Percentiles rank a stretch among this genome's conserved stretches.
Conservation (phyloP, 108 stramenopile genomes). For the Licmophora abbreviata region DNA sequence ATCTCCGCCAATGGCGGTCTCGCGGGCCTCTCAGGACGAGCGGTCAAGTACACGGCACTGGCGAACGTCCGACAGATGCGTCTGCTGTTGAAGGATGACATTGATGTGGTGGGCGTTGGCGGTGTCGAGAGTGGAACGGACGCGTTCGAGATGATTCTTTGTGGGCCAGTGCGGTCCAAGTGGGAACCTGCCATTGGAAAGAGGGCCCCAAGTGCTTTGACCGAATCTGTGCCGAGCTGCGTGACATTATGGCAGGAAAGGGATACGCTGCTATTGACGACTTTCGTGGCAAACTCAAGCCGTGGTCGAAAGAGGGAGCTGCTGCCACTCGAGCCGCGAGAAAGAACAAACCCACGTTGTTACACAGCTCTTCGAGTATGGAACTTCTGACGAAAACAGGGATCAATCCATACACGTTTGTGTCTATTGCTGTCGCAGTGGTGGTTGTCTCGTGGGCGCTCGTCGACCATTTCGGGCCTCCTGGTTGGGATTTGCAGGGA, state of each 20-base stretch:
- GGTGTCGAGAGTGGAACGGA: conserved; percentile 70
- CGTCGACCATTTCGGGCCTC: too few relatives aligned
- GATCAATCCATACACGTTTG: too few relatives aligned
- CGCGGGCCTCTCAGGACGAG: conserved; percentile 79
- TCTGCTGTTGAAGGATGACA: conserved; percentile 49
- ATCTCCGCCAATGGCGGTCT: conserved; percentile 77
- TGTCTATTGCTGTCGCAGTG: too few relatives aligned
- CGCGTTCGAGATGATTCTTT: conserved; percentile 76
- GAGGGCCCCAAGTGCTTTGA: conserved; percentile 90
- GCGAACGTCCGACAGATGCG: conserved; percentile 81
- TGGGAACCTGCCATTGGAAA: conserved; percentile 89
- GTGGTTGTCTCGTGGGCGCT: too few relatives aligned
- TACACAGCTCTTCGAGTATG: too few relatives aligned
- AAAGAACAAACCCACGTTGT: conserved; percentile 20
- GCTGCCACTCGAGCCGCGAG: conserved; percentile 42
- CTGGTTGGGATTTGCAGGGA: too few relatives aligned
- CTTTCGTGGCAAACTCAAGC: conserved; percentile 72
- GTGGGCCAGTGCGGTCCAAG: conserved; percentile 87
- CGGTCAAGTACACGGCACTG: conserved; percentile 82
- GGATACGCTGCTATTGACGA: conserved; percentile 63
- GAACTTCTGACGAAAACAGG: not conserved
- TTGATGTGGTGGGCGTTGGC: conserved; percentile 89
- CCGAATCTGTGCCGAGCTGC: conserved; percentile 69
- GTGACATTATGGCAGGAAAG: conserved; percentile 51
- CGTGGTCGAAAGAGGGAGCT: conserved; percentile 79